Conservation (phyloP, 2,329 filamentous ascomycete genomes). For the Botrytis galanthina region DNA sequence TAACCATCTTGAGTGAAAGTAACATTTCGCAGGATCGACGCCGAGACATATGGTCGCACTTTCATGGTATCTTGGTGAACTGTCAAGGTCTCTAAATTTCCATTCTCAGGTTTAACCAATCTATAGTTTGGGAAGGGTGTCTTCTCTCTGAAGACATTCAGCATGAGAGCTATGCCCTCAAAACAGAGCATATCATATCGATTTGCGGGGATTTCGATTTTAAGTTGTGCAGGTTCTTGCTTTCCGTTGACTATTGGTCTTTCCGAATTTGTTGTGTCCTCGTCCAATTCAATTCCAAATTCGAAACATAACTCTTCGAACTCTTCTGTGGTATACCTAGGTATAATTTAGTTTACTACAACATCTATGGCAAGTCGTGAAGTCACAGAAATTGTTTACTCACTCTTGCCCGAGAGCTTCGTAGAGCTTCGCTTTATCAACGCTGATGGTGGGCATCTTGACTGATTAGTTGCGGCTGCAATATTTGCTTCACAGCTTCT, state of each 20-base stretch:
- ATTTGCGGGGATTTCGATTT: slow-evolving; percentile 97
- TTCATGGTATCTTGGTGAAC: slow-evolving; percentile 72
- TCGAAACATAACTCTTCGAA: slow-evolving; percentile 99
- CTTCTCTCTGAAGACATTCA: slow-evolving; percentile 89
- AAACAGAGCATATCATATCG: slow-evolving; percentile 94
- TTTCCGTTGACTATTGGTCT: slow-evolving; percentile 72
- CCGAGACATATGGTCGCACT: slow-evolving; percentile 85
- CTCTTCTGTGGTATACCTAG: slow-evolving; percentile 82
- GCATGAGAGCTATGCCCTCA: slow-evolving; percentile 91
- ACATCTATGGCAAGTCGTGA: not conserved
- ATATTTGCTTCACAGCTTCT: slow-evolving; percentile 9
- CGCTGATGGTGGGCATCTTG: slow-evolving; percentile 91
- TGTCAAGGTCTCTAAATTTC: slow-evolving; percentile 75
- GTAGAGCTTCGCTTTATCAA: slow-evolving; percentile 95
- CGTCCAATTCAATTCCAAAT: slow-evolving; percentile 92
- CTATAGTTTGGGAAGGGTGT: slow-evolving; percentile 75
- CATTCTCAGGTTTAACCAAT: slow-evolving; percentile 67
- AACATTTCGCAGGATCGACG: slow-evolving; percentile 84
- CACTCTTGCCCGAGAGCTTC: slow-evolving; percentile 88
- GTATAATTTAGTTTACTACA: slow-evolving; percentile 28
- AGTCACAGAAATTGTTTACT: slow-evolving; percentile 39
- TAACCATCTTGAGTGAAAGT: slow-evolving; percentile 90
- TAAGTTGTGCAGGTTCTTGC: slow-evolving; percentile 87
- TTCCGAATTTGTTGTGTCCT: slow-evolving; percentile 61
- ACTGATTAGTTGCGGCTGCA: not conserved